Percentiles rank a stretch among this genome's conserved stretches.
These are phyloP conservation scores for Candida ortonii DNA, from an alignment of 805 yeast genomes.

Conservation along the genomic window DNA sequence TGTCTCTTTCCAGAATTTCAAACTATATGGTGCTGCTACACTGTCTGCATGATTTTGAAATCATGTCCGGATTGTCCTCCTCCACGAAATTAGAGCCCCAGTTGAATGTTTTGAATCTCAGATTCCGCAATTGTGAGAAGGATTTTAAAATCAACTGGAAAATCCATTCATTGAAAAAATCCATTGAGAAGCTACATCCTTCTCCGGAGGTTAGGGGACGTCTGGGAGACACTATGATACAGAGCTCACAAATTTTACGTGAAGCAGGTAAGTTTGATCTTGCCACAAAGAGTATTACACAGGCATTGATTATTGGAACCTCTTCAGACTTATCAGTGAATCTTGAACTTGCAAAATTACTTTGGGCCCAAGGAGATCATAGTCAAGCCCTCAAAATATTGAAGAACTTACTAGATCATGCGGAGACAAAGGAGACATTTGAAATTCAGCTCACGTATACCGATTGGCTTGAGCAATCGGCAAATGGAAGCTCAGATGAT, in stretches of 20 bases:
- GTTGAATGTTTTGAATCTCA: slow-evolving; percentile 16
- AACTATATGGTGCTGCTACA: slow-evolving; percentile 54
- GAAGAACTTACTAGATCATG: slow-evolving; percentile 36
- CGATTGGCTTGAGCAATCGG: slow-evolving; percentile 83
- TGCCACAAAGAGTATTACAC: slow-evolving; percentile 64
- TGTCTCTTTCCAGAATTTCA: slow-evolving; percentile 50
- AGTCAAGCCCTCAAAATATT: slow-evolving; percentile 75
- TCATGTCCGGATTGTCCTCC: slow-evolving; percentile 29
- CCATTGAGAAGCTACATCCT: slow-evolving; percentile 33
- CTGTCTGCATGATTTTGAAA: slow-evolving; percentile 56
- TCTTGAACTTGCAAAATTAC: slow-evolving; percentile 72
- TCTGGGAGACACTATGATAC: slow-evolving; percentile 51
- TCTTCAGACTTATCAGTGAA: slow-evolving; percentile 43
- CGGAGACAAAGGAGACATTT: slow-evolving; percentile 17
- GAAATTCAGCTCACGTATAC: slow-evolving; percentile 73
- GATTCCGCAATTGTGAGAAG: slow-evolving; percentile 27
- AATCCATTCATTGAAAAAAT: slow-evolving; percentile 42
- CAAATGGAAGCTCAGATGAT: slow-evolving; percentile 72
- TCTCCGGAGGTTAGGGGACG: slow-evolving; percentile 25
- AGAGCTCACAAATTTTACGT: slow-evolving; percentile 63
- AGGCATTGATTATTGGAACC: slow-evolving; percentile 48
- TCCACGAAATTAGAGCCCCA: slow-evolving; percentile 15
- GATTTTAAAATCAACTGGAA: slow-evolving; percentile 46
- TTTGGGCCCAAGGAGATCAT: slow-evolving; percentile 89
- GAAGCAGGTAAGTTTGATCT: slow-evolving; percentile 66